Conservation (phyloP, 2,329 filamentous ascomycete species). For the Cercospora citrullina region DNA sequence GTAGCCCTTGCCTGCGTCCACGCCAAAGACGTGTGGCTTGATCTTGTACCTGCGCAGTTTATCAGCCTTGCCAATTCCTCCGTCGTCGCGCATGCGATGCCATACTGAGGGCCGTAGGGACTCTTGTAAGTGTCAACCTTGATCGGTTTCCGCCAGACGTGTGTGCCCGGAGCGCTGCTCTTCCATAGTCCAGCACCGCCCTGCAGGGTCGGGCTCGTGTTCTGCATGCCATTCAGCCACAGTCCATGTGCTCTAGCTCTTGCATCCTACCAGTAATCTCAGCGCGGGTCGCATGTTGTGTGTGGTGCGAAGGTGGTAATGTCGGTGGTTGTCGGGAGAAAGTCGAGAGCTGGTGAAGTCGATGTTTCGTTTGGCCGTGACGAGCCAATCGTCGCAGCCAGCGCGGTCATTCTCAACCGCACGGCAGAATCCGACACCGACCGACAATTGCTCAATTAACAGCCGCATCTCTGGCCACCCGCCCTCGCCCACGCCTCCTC, state of each 20-base stretch:
- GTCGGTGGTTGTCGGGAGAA: slow-evolving; percentile 3
- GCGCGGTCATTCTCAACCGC: not conserved
- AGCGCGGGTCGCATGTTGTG: slow-evolving; percentile 37
- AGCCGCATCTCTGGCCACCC: not conserved
- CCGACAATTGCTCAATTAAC: slow-evolving; percentile 4
- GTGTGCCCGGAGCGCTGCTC: slow-evolving; percentile 27
- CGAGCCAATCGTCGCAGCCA: not conserved
- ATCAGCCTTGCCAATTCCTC: slow-evolving; percentile 5
- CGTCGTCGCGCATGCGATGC: not conserved
- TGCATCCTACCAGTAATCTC: slow-evolving; percentile 30
- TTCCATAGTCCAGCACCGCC: slow-evolving; percentile 21
- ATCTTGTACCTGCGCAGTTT: slow-evolving; percentile 50
- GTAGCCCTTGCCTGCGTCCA: slow-evolving; percentile 16
- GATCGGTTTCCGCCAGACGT: slow-evolving; percentile 40
- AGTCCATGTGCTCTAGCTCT: not conserved
- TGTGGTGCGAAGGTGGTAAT: slow-evolving; percentile 9
- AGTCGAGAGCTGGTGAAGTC: not conserved
- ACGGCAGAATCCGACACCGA: slow-evolving; percentile 1
- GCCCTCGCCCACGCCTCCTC: not conserved
- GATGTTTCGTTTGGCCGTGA: not conserved
- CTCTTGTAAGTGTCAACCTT: slow-evolving; percentile 55
- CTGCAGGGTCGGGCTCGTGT: slow-evolving; percentile 18
- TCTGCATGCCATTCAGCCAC: slow-evolving; percentile 18
- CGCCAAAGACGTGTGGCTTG: slow-evolving; percentile 51
- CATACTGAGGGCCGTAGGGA: slow-evolving; percentile 60